Conservation (phyloP, 805 yeast species). For the Barnettozyma pratensis region DNA sequence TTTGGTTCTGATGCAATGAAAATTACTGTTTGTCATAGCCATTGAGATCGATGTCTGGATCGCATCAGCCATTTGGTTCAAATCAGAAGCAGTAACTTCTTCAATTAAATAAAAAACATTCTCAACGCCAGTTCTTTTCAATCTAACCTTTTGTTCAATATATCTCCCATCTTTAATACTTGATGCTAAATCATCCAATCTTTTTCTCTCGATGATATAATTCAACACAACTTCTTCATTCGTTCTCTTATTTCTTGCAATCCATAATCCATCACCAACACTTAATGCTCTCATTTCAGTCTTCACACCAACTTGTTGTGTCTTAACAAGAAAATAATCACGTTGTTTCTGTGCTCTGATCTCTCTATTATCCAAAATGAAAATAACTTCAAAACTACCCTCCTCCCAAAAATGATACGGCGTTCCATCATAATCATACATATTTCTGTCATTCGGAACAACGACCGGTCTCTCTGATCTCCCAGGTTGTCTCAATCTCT, state of each 20-base stretch:
- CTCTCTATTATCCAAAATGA: constrained; percentile 80
- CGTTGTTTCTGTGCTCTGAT: constrained; percentile 64
- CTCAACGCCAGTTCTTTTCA: constrained; percentile 61
- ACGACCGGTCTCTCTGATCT: constrained; percentile 3
- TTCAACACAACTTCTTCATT: constrained; percentile 66
- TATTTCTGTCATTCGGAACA: constrained; percentile 4
- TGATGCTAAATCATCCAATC: constrained; percentile 77
- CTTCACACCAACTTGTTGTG: constrained; percentile 43
- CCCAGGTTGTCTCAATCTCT: constrained; percentile 11
- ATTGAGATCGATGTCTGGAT: constrained; percentile 72
- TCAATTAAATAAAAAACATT: constrained; percentile 77
- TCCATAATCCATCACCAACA: constrained; percentile 88
- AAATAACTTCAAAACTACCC: constrained; percentile 51
- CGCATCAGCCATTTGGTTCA: constrained; percentile 50
- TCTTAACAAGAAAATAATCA: constrained; percentile 57
- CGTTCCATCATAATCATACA: constrained; percentile 1
- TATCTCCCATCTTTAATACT: constrained; percentile 89
- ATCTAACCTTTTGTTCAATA: constrained; percentile 77
- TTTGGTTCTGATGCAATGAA: constrained; percentile 62
- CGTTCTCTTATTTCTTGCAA: constrained; percentile 61
- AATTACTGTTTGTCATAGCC: constrained; percentile 59
- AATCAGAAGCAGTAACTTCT: constrained; percentile 49
- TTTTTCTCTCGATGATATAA: constrained; percentile 83
- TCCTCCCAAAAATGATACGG: constrained; percentile 50
- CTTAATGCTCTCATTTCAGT: constrained; percentile 55